These are phyloP conservation scores for Alternaria rosae DNA, from an alignment of 2,329 filamentous ascomycete genomes.

Conservation along the genomic window DNA sequence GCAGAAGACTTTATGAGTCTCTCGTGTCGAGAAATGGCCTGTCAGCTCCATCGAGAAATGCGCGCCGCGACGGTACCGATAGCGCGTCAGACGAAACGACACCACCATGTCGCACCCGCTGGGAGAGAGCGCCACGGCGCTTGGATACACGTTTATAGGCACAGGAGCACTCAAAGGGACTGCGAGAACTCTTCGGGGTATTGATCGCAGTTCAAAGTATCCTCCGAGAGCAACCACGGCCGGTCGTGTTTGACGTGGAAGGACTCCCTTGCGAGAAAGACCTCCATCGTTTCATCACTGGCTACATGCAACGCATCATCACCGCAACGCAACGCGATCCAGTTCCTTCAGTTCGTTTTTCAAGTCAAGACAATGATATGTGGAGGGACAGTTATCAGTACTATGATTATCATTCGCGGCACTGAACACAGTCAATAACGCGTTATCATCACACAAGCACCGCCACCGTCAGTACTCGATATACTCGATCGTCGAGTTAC, in stretches of 20 bases:
- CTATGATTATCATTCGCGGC: neutral
- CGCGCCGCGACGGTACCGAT: neutral
- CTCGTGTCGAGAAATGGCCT: neutral
- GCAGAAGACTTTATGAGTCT: neutral
- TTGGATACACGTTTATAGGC: neutral
- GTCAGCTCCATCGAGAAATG: neutral
- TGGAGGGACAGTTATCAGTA: neutral
- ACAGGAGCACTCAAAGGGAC: constrained; percentile 41
- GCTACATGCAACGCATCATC: constrained; percentile 15
- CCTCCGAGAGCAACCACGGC: constrained; percentile 28
- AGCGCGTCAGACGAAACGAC: neutral
- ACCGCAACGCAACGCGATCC: neutral
- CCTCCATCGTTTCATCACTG: constrained; percentile 22
- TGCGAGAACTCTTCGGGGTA: constrained; percentile 35
- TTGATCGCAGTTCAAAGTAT: constrained; percentile 43
- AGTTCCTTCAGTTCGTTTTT: neutral
- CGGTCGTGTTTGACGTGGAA: constrained; percentile 20
- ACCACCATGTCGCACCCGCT: neutral
- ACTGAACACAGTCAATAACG: neutral
- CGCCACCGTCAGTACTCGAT: neutral
- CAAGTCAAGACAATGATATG: neutral
- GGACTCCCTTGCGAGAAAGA: constrained; percentile 27
- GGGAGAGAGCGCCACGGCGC: neutral
- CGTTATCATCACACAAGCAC: neutral
- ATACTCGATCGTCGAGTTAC: neutral